Base-by-base conservation (phyloP, 192 early-diverging fungal species). In the Haplosporangium gracile region DNA sequence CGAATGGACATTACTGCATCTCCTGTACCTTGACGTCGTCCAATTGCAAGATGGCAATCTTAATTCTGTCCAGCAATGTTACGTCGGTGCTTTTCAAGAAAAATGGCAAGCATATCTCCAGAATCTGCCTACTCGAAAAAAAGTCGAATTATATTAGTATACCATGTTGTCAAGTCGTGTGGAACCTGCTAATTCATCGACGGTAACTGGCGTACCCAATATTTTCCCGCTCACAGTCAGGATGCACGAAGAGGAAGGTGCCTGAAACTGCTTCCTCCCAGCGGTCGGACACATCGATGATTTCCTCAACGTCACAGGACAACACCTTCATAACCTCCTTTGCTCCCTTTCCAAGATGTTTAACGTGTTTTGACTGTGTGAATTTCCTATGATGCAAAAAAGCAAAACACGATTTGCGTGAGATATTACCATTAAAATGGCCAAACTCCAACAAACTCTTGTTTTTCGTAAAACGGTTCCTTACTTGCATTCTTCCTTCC, bases 201-300 rank as follows among this genome's bases (percentile, higher is more conserved):
- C 11, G 9, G 5, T 6, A 39, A 36, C 5, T n/a, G 7, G 16
- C 81, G 49, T 68, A 82, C 85, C 49, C 55, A 34, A 69, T 75
- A 73, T 79, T 88, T 71, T 51, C 82, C 77, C 70, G 89, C 11
- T 70, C 26, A 39, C 72, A 75, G 2, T 77, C 84, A 22, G 93
- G 92, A 39, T 91, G 89, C 32, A 88, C 88, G 57, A 92, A 94
- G 70, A 92, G 77, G 5, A 92, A 78, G 7, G 88, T 82, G 24
- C 91, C 92, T 1, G 90, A 89, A 40, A 94, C 70, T 4, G 90
- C 79, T 39, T 94, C 92, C 69, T 90, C 88, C 91, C 93, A 91
- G 34, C 81, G 76, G 13, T 89, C 81, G 55, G 87, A 88, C 24
- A 82, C 70, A 26, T 75, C 80, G 5, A 90, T 71, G 1, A 92